These are phyloP conservation scores for Phytophthora citricola DNA, from an alignment of 352 stramenopile genomes.

Conservation along the genomic window DNA sequence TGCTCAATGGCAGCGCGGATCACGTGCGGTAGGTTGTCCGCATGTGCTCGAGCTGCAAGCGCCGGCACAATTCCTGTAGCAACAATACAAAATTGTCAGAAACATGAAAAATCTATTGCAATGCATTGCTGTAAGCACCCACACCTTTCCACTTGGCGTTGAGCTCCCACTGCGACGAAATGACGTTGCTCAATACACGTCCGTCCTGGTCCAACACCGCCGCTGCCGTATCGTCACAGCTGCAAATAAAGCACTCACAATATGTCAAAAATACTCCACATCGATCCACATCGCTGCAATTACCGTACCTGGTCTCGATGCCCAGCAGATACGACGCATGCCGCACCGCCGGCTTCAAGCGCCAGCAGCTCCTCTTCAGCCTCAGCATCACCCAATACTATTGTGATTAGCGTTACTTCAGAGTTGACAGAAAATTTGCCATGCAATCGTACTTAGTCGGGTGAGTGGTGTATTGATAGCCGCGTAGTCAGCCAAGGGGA, in stretches of 20 bases:
- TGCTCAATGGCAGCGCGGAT: slow-evolving; percentile 90
- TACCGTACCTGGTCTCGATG: slow-evolving; percentile 90
- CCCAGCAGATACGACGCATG: slow-evolving; percentile 87
- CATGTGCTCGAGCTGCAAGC: slow-evolving; percentile 94
- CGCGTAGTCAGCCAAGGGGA: slow-evolving; percentile 10
- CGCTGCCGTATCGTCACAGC: slow-evolving; percentile 95
- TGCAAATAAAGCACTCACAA: slow-evolving; percentile 26
- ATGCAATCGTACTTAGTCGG: background rate
- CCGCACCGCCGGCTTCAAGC: slow-evolving; percentile 15
- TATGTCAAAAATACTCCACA: background rate
- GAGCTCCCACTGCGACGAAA: slow-evolving; percentile 94
- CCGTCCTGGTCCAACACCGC: slow-evolving; percentile 92
- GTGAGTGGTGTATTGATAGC: slow-evolving; percentile 16
- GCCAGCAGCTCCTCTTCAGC: background rate
- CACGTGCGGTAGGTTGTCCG: slow-evolving; percentile 95
- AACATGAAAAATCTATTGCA: slow-evolving; percentile 1
- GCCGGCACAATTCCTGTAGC: slow-evolving; percentile 94
- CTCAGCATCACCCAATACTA: slow-evolving; percentile 7
- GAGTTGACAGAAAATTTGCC: background rate
- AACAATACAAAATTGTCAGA: background rate
- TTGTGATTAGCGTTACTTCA: background rate
- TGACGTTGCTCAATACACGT: slow-evolving; percentile 92
- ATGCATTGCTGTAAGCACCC: background rate
- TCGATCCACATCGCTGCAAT: background rate
- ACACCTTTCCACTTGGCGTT: slow-evolving; percentile 86